These are phyloP conservation scores for Trametes meyenii DNA, from an alignment of 768 basidiomycete species.

Conservation along the genomic window DNA sequence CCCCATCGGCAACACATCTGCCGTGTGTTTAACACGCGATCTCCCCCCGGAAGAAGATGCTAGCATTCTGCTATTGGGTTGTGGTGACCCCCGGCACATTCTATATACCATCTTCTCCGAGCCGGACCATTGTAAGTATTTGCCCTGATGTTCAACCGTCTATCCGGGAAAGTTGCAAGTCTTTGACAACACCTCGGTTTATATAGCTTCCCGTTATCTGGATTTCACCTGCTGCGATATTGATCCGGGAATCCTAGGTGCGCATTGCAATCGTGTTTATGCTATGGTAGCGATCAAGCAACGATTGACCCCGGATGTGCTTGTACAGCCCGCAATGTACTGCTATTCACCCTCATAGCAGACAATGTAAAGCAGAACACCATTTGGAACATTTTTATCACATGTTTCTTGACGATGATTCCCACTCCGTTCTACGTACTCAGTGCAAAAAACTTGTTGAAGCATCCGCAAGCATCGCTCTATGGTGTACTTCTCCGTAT, in stretches of 20 bases:
- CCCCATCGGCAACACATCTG: slow-evolving; percentile 61
- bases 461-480: not conserved
- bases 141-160: not conserved
- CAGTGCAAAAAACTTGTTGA: slow-evolving; percentile 16
- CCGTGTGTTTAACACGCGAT: slow-evolving; percentile 50
- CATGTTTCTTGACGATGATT: slow-evolving; percentile 13
- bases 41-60: slow-evolving; percentile 49
- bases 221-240: slow-evolving; percentile 27
- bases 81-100: slow-evolving; percentile 24
- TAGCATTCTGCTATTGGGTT: slow-evolving; percentile 40
- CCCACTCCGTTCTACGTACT: not conserved
- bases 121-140: not conserved
- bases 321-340: slow-evolving; percentile 23
- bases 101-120: slow-evolving; percentile 21
- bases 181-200: slow-evolving; percentile 12
- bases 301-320: too few relatives aligned
- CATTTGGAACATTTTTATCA: slow-evolving; percentile 23
- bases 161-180: too few relatives aligned
- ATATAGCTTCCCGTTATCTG: slow-evolving; percentile 12
- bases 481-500: slow-evolving; percentile 19
- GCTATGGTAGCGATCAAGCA: too few relatives aligned
- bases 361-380: not conserved
- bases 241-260: slow-evolving; percentile 24
- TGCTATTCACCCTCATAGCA: slow-evolving; percentile 28
- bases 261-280: slow-evolving; percentile 12